phyloP scores from a whole-genome alignment of 1,284 basidiomycete species.

The Cerrena zonata region DNA sequence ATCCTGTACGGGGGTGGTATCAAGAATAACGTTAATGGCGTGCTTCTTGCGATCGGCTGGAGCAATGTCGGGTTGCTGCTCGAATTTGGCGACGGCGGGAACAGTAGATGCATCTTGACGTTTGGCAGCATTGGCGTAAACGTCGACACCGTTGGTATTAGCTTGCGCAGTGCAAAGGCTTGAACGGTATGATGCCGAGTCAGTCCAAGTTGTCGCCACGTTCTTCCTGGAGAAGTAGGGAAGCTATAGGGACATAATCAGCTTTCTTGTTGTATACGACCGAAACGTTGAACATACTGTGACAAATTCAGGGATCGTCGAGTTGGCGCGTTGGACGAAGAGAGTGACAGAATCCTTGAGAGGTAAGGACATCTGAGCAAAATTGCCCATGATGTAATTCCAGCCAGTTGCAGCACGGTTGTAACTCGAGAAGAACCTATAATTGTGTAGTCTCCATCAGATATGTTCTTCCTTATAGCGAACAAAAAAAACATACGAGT shows the following conservation, averaged over 20 bases:
- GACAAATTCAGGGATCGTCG: conserved; percentile 37
- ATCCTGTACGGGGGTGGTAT: conserved; percentile 41
- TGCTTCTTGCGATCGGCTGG: conserved; percentile 34
- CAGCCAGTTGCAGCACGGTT: conserved; percentile 36
- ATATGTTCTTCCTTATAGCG: neutral
- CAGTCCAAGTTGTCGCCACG: conserved; percentile 40
- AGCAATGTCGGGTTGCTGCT: conserved; percentile 40
- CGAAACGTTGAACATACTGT: conserved; percentile 27
- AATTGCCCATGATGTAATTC: conserved; percentile 58
- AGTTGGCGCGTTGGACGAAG: conserved; percentile 41
- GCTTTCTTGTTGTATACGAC: neutral
- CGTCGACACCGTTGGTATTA: conserved; percentile 48
- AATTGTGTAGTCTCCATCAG: neutral
- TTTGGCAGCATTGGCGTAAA: conserved; percentile 26
- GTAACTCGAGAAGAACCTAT: conserved; percentile 39
- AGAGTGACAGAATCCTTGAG: conserved; percentile 46
- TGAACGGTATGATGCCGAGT: conserved; percentile 43
- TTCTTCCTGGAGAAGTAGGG: conserved; percentile 55
- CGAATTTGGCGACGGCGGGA: conserved; percentile 34
- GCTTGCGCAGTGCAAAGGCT: conserved; percentile 48
- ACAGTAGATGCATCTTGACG: conserved; percentile 8
- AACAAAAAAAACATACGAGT: conserved; percentile 21
- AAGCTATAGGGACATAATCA: conserved; percentile 35
- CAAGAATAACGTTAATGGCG: conserved; percentile 44
- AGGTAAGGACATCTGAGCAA: conserved; percentile 54